These are phyloP conservation scores for Xylaria longipes DNA, from an alignment of 495 filamentous ascomycete genomes.

Conservation along the genomic window DNA sequence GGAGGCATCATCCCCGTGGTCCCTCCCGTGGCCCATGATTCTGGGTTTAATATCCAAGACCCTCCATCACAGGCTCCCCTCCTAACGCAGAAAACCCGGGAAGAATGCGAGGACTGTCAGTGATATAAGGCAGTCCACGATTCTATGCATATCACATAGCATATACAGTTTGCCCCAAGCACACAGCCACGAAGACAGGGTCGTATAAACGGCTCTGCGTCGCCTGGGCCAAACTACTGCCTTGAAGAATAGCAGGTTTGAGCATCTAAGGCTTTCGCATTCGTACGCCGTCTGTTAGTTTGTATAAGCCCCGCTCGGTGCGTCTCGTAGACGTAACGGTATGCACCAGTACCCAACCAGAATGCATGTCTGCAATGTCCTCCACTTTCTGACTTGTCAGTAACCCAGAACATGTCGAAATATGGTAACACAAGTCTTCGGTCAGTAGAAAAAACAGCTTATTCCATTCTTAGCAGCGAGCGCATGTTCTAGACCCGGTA, in stretches of 20 bases:
- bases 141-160: background rate
- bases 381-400: background rate
- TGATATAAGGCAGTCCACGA: background rate
- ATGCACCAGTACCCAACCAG: constrained; percentile 1
- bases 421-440: background rate
- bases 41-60: constrained; percentile 10
- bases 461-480: background rate
- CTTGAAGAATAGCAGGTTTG: background rate
- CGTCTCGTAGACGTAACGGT: background rate
- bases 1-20: constrained; percentile 7
- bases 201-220: background rate
- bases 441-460: background rate
- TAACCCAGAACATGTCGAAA: background rate
- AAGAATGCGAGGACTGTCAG: constrained; percentile 38
- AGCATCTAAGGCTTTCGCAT: background rate
- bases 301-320: background rate
- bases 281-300: background rate
- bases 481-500: background rate
- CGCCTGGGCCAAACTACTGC: background rate
- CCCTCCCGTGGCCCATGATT: background rate
- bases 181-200: background rate
- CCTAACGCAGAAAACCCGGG: constrained; percentile 5
- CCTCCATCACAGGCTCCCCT: background rate
- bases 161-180: background rate
- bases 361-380: background rate